Evolutionary conservation across 129 eudicot genomes (phyloP).

Genomic region (Lactuca saligna): DNA sequence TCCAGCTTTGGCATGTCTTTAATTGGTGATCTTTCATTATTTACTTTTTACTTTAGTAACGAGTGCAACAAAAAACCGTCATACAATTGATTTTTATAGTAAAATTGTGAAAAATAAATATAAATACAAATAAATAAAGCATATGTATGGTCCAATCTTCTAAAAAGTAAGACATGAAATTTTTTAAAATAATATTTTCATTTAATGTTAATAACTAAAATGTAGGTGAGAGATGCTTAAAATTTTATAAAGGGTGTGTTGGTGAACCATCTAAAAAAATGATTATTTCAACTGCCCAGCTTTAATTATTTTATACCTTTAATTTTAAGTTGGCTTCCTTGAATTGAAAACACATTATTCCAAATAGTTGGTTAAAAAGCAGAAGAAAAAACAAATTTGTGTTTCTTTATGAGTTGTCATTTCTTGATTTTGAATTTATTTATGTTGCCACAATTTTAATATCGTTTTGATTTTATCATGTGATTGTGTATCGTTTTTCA

Average conservation of each 20-base stretch:
- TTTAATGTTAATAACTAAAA: neutral
- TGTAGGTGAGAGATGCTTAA: neutral
- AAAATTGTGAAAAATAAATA: neutral
- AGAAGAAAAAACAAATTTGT: neutral
- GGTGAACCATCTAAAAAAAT: neutral
- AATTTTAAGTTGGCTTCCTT: neutral
- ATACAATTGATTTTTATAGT: neutral
- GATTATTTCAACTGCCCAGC: neutral
- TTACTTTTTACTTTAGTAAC: neutral
- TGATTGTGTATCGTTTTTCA: too few relatives aligned
- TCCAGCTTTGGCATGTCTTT: neutral
- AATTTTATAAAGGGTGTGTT: neutral
- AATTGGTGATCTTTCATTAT: neutral
- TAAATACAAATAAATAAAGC: neutral
- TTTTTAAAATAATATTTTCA: neutral
- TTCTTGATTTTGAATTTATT: neutral
- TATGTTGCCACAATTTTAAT: neutral
- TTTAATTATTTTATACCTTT: neutral
- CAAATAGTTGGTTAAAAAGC: neutral
- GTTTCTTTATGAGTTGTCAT: neutral
- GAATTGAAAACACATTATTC: neutral
- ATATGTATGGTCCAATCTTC: neutral
- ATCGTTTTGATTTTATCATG: neutral
- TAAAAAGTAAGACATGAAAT: neutral
- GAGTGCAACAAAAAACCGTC: too few relatives aligned